Conservation (phyloP, 106 monocot genomes). For the Allium cepa region DNA sequence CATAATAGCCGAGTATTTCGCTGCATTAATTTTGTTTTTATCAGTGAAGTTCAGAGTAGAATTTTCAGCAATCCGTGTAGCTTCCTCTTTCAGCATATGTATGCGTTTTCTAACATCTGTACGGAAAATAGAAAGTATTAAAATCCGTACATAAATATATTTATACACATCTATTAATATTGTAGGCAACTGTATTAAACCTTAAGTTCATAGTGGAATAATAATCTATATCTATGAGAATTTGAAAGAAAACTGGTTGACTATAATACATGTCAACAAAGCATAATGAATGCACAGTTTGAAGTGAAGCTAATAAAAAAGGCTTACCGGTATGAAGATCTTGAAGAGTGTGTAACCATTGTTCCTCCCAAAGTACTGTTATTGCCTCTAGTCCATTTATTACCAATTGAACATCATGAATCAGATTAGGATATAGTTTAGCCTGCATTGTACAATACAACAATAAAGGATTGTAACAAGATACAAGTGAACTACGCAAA, state of each 20-base stretch:
- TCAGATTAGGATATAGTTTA: constrained; percentile 68
- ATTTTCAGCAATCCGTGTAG: constrained; percentile 73
- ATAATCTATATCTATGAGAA: too few species aligned
- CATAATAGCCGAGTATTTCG: constrained; percentile 96
- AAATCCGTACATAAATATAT: too few species aligned
- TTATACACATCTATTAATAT: too few species aligned
- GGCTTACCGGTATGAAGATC: constrained; percentile 88
- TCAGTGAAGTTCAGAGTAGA: constrained; percentile 60
- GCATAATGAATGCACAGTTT: too few species aligned
- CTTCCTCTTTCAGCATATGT: constrained; percentile 85
- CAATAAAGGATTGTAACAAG: too few species aligned
- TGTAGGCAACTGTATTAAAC: too few species aligned
- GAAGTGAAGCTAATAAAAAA: neutral
- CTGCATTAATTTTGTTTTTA: constrained; percentile 86
- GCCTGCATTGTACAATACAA: constrained; percentile 28
- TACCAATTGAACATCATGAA: constrained; percentile 86
- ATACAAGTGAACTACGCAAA: too few species aligned
- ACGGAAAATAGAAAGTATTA: neutral
- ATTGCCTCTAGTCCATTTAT: constrained; percentile 74
- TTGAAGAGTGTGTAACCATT: constrained; percentile 94
- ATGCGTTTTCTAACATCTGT: constrained; percentile 92
- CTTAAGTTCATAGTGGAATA: too few species aligned
- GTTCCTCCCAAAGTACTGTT: constrained; percentile 98
- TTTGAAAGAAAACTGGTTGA: too few species aligned
- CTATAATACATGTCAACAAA: too few species aligned